Base-by-base conservation (phyloP, 2,329 filamentous ascomycete species). In the Aschersonia sp. region DNA sequence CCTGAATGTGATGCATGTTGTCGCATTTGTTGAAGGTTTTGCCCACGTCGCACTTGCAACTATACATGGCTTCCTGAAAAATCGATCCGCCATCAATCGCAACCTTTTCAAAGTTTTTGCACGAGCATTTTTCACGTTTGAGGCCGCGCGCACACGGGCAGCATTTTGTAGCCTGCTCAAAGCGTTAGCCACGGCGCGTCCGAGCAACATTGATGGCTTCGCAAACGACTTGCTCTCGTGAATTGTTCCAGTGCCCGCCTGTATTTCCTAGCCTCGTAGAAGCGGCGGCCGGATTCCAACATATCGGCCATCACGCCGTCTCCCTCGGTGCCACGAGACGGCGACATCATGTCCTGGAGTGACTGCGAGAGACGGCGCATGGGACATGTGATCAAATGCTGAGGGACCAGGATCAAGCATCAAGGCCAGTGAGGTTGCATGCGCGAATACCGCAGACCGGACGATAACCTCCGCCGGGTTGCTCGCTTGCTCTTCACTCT, bases 41-140 rank as follows among this genome's bases (percentile, higher is more conserved):
- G 10, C 62, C 59, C 5, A 64, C 62, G 4, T 50, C 46, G 48
- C 67, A 69, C 4, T 48, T 54, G 53, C 67, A 69, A 8, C 57
- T 62, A 47, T 64, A 62, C 60, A 67, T 66, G 44, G 65, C 66
- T 52, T 69, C 66, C 3, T 64, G 55, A 51, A 67, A 68, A 30
- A 69, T 63, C n/a, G 62, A 64, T 9, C 59, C 61, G 32, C 57
- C 56, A 32, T 61, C 55, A 1, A 46, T 47, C 3, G 59, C 63
- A 9, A 63, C 56, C 30, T 57, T 55, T 42, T 66, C 61, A 41
- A 62, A 68, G 48, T 67, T 54, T 50, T 69, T 69, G 53, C 66
- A 69, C 5, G 50, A 52, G 54, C 66, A 68, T 31, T 64, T 58
- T 22, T 62, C 58, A 7, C 67, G 59, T 44, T 58, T 63, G 41